Conservation (phyloP, 352 stramenopile genomes). For the Globisporangium nodosum region DNA sequence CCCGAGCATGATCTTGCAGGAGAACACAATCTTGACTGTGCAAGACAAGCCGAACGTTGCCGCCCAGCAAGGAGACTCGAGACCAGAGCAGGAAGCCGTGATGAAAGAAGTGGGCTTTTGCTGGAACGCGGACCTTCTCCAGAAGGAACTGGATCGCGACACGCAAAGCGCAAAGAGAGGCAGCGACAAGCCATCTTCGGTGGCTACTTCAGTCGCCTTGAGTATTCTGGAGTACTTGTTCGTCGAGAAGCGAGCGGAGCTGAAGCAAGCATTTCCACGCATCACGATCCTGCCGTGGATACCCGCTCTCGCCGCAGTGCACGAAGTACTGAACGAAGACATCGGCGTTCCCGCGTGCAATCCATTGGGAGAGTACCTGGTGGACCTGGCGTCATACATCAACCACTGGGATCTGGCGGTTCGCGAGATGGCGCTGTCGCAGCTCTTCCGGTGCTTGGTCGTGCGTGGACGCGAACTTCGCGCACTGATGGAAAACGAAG, state of each 20-base stretch:
- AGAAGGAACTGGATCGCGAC: neutral
- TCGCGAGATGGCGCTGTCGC: slow-evolving; percentile 65
- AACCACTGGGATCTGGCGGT: slow-evolving; percentile 79
- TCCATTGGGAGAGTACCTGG: slow-evolving; percentile 44
- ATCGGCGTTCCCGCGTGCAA: slow-evolving; percentile 48
- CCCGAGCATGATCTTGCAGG: slow-evolving; percentile 26
- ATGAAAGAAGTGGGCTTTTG: slow-evolving; percentile 10
- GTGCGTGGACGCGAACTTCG: slow-evolving; percentile 55
- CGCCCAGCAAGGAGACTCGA: neutral
- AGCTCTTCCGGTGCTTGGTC: slow-evolving; percentile 64
- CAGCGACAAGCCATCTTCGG: neutral
- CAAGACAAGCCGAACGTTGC: slow-evolving; percentile 16
- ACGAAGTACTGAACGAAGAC: slow-evolving; percentile 43
- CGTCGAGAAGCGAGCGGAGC: slow-evolving; percentile 52
- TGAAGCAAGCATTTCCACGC: slow-evolving; percentile 56
- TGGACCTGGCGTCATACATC: slow-evolving; percentile 50
- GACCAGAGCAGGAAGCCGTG: neutral
- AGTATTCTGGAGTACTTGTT: slow-evolving; percentile 65
- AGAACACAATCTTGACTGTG: neutral
- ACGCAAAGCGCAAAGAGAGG: neutral
- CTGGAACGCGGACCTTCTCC: slow-evolving; percentile 44
- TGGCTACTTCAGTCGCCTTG: slow-evolving; percentile 18
- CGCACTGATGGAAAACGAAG: slow-evolving; percentile 64
- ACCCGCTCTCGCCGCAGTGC: slow-evolving; percentile 62
- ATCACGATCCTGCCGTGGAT: slow-evolving; percentile 68